These are phyloP conservation scores for Hypoxylon intermedium DNA, from an alignment of 495 filamentous ascomycete species.

Conservation along the genomic window DNA sequence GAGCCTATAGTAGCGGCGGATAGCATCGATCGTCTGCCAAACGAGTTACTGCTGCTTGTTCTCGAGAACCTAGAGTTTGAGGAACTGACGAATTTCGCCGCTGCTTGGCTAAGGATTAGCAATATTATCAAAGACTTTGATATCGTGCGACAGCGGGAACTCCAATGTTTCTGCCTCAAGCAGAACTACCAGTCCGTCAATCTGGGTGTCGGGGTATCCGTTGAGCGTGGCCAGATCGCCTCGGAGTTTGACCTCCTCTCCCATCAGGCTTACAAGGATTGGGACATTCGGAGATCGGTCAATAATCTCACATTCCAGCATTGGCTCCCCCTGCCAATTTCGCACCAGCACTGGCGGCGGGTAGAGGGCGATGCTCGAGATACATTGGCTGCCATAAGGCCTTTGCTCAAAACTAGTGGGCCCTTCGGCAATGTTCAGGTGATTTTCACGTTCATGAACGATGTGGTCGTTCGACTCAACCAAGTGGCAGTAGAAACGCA, in stretches of 20 bases:
- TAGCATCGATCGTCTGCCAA: slow-evolving; percentile 39
- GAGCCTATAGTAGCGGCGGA: neutral
- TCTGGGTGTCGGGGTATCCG: slow-evolving; percentile 55
- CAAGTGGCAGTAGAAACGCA: slow-evolving; percentile 19
- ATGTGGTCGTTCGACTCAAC: slow-evolving; percentile 59
- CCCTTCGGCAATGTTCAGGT: slow-evolving; percentile 37
- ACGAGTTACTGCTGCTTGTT: slow-evolving; percentile 52
- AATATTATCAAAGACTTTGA: slow-evolving; percentile 47
- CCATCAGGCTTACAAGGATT: slow-evolving; percentile 44
- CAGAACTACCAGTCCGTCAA: slow-evolving; percentile 46
- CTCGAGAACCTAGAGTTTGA: slow-evolving; percentile 48
- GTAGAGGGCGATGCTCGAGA: slow-evolving; percentile 38
- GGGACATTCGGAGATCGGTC: slow-evolving; percentile 47
- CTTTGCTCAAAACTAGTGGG: slow-evolving; percentile 19
- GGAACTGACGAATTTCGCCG: slow-evolving; percentile 47
- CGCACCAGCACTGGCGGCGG: slow-evolving; percentile 51
- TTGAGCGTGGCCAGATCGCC: slow-evolving; percentile 32
- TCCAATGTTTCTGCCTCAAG: slow-evolving; percentile 61
- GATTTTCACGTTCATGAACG: slow-evolving; percentile 61
- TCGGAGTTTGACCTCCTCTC: slow-evolving; percentile 62
- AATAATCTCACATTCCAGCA: slow-evolving; percentile 49
- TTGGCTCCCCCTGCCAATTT: slow-evolving; percentile 60
- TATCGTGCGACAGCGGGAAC: slow-evolving; percentile 54
- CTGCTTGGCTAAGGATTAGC: slow-evolving; percentile 49
- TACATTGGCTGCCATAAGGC: slow-evolving; percentile 28